phyloP scores from a whole-genome alignment of 116 monocot species.

The Trichopus zeylanicus region DNA sequence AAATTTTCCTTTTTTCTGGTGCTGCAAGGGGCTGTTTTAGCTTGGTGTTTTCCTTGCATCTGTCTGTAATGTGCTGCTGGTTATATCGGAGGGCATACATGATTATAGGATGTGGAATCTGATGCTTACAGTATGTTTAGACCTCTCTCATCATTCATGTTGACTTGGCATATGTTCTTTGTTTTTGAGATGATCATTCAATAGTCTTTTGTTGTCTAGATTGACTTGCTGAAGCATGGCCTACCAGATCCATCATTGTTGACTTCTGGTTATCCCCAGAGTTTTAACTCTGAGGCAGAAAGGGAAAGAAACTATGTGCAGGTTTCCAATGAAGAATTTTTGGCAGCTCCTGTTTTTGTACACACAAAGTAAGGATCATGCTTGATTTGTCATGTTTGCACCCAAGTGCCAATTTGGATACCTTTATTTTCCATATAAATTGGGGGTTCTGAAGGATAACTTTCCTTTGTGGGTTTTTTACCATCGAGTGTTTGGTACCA shows the following conservation, averaged over 20 bases:
- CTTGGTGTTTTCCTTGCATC: constrained; percentile 84
- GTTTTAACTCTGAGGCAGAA: constrained; percentile 32
- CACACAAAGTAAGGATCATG: constrained; percentile 66
- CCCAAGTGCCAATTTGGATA: no score
- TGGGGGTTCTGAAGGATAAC: no score
- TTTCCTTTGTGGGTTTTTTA: no score
- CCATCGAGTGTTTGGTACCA: no score
- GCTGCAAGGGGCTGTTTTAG: constrained; percentile 70
- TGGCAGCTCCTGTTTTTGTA: constrained; percentile 57
- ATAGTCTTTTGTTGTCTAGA: constrained; percentile 23
- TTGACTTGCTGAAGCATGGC: constrained; percentile 85
- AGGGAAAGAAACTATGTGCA: constrained; percentile 32
- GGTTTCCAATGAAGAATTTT: constrained; percentile 32
- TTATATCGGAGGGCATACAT: constrained; percentile 76
- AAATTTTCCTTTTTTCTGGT: constrained; percentile 22
- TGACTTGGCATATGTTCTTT: background rate
- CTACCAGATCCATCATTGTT: constrained; percentile 80
- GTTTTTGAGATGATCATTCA: background rate
- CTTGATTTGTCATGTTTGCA: background rate
- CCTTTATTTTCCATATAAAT: no score
- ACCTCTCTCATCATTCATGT: background rate
- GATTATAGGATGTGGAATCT: constrained; percentile 75
- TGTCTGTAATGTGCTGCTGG: constrained; percentile 80
- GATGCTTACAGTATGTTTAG: constrained; percentile 69
- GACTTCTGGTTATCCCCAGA: constrained; percentile 27